Percentiles rank a stretch among this genome's conserved stretches.
Evolutionary conservation across 1,139 yeast species (phyloP).

Genomic region (Candida smagusa): DNA sequence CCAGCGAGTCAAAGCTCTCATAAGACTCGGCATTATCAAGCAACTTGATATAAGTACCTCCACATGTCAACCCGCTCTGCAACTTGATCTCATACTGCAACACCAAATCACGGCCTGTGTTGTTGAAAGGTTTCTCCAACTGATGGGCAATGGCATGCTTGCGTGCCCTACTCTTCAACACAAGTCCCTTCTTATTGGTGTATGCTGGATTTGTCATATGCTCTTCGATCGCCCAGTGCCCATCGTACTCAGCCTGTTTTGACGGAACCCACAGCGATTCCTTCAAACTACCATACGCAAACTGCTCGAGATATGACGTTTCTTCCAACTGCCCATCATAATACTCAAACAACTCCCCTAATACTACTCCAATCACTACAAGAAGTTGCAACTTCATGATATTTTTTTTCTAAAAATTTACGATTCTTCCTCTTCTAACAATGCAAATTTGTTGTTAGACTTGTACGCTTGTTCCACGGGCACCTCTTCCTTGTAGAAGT

Average conservation of each 20-base stretch:
- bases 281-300: slow-evolving; percentile 37
- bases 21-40: slow-evolving; percentile 45
- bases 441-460: slow-evolving; percentile 41
- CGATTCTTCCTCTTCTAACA: slow-evolving; percentile 54
- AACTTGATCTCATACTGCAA: slow-evolving; percentile 85
- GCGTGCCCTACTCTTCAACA: slow-evolving; percentile 70
- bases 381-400: too few relatives aligned
- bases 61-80: slow-evolving; percentile 75
- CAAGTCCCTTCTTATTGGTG: slow-evolving; percentile 67
- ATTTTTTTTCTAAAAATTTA: slow-evolving; percentile 18
- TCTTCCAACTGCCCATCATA: slow-evolving; percentile 9
- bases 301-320: slow-evolving; percentile 68
- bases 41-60: slow-evolving; percentile 85
- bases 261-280: slow-evolving; percentile 64
- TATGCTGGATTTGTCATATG: slow-evolving; percentile 52
- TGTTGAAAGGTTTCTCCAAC: slow-evolving; percentile 52
- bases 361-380: too few relatives aligned
- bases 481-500: slow-evolving; percentile 25
- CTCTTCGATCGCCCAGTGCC: slow-evolving; percentile 71
- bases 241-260: slow-evolving; percentile 54
- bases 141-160: slow-evolving; percentile 73
- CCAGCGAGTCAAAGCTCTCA: slow-evolving; percentile 49
- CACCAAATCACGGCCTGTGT: slow-evolving; percentile 64
- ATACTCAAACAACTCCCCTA: too few relatives aligned
- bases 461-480: slow-evolving; percentile 15